Conservation (phyloP, 495 filamentous ascomycete species). For the Hypoxylon cercidicola region DNA sequence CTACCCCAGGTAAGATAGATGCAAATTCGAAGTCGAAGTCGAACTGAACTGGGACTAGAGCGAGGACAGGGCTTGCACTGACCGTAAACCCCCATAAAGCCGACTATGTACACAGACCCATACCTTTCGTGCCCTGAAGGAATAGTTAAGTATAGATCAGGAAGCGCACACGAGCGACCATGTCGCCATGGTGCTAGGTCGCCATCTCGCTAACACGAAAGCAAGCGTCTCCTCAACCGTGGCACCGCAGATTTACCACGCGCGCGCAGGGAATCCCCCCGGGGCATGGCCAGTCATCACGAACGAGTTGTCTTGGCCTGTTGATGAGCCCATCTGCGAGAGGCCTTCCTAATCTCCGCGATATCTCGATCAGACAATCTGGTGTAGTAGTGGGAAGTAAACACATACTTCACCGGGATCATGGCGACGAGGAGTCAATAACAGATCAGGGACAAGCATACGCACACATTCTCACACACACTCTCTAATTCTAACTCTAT, state of each 20-base stretch:
- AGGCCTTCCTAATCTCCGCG: slow-evolving; percentile 4
- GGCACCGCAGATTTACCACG: slow-evolving; percentile 15
- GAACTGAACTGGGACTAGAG: slow-evolving; percentile 4
- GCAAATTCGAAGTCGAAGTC: slow-evolving; percentile 3
- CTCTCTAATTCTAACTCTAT: too few relatives aligned
- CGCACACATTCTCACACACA: background rate
- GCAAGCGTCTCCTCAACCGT: slow-evolving; percentile 16
- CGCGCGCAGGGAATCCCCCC: slow-evolving; percentile 15
- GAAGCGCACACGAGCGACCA: background rate
- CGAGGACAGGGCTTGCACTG: background rate
- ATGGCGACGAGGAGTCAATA: background rate
- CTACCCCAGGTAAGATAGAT: background rate
- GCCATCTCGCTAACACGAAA: slow-evolving; percentile 20
- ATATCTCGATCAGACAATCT: background rate
- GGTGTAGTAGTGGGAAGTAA: background rate
- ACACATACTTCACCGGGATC: background rate
- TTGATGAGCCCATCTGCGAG: too few relatives aligned
- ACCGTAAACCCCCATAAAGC: slow-evolving; percentile 1
- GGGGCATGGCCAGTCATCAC: slow-evolving; percentile 5
- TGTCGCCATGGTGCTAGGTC: too few relatives aligned
- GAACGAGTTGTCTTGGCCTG: background rate
- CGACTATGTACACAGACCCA: background rate
- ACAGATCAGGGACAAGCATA: background rate
- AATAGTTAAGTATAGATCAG: background rate
- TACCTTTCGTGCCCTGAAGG: background rate